Evolutionary conservation across 2,329 filamentous ascomycete species (phyloP).

Genomic region (Verticillium albo-atrum): DNA sequence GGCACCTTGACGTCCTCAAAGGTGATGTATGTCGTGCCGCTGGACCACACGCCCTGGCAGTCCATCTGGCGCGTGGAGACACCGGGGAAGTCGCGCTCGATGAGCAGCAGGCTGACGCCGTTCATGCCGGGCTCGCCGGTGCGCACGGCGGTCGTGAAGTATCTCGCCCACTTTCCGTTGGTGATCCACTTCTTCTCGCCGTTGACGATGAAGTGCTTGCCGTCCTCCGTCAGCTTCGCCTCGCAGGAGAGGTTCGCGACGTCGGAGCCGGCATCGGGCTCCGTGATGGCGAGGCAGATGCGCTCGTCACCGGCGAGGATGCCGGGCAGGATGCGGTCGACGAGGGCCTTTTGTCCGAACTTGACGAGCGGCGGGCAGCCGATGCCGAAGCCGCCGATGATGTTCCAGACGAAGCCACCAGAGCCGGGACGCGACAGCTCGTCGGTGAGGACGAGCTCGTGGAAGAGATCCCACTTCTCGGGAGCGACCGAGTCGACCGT

Average conservation of each 20-base stretch:
- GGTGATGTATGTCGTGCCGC: slow-evolving; percentile 93
- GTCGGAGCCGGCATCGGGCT: slow-evolving; percentile 91
- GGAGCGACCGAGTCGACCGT: slow-evolving; percentile 72
- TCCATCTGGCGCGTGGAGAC: slow-evolving; percentile 95
- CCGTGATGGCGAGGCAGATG: slow-evolving; percentile 95
- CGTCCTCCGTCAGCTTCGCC: slow-evolving; percentile 89
- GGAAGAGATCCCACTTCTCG: slow-evolving; percentile 97
- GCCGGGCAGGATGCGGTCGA: slow-evolving; percentile 82
- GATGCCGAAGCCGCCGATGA: slow-evolving; percentile 95
- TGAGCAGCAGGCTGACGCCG: slow-evolving; percentile 83
- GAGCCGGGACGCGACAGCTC: slow-evolving; percentile 86
- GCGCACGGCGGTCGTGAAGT: slow-evolving; percentile 94
- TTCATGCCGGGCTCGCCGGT: slow-evolving; percentile 90
- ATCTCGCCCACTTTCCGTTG: slow-evolving; percentile 87
- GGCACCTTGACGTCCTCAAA: slow-evolving; percentile 99
- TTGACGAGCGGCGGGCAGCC: slow-evolving; percentile 88
- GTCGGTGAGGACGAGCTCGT: slow-evolving; percentile 93
- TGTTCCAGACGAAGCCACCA: slow-evolving; percentile 94
- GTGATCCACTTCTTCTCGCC: slow-evolving; percentile 99
- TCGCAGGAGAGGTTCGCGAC: slow-evolving; percentile 95
- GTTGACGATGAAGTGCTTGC: slow-evolving; percentile 99
- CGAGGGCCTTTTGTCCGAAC: slow-evolving; percentile 80
- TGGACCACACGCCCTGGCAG: slow-evolving; percentile 95
- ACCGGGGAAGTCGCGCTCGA: slow-evolving; percentile 79
- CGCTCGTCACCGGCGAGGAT: slow-evolving; percentile 92